Conservation (phyloP, 2,329 filamentous ascomycete species). For the Chaetomiaceae sp. region DNA sequence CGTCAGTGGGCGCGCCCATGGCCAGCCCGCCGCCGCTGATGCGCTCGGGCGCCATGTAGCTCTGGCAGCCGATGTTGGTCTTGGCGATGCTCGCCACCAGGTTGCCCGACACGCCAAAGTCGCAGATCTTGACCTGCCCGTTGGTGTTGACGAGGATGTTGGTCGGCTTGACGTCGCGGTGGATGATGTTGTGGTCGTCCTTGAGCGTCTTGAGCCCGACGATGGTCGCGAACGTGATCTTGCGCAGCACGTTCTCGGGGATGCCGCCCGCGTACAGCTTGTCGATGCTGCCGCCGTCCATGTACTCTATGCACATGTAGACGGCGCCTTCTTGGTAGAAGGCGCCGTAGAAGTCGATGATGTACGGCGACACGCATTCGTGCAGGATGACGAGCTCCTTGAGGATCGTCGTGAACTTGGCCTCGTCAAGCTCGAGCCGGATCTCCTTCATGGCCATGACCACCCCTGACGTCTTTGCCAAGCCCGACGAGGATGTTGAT, state of each 20-base stretch:
- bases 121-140: constrained; percentile 95
- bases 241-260: constrained; percentile 79
- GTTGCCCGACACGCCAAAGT: constrained; percentile 96
- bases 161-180: constrained; percentile 97
- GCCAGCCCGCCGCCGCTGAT: constrained; percentile 82
- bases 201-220: constrained; percentile 91
- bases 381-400: constrained; percentile 97
- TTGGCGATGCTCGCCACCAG: constrained; percentile 95
- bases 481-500: no score
- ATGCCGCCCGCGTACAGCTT: constrained; percentile 90
- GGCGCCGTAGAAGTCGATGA: constrained; percentile 97
- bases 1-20: constrained; percentile 59
- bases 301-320: constrained; percentile 99
- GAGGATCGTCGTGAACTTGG: constrained; percentile 93
- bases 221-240: constrained; percentile 84
- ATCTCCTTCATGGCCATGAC: constrained; percentile 99
- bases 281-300: constrained; percentile 97
- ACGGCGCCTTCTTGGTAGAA: constrained; percentile 99
- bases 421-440: constrained; percentile 87
- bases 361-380: constrained; percentile 89
- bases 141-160: constrained; percentile 89
- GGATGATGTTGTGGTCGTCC: constrained; percentile 98
- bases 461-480: constrained; percentile 56
- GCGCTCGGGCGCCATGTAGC: constrained; percentile 96
- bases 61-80: constrained; percentile 98